Evolutionary conservation across 2,329 filamentous ascomycete genomes (phyloP), one percentile per base, ranked within the genome.

Genomic region (Cladophialophora carrionii): DNA sequence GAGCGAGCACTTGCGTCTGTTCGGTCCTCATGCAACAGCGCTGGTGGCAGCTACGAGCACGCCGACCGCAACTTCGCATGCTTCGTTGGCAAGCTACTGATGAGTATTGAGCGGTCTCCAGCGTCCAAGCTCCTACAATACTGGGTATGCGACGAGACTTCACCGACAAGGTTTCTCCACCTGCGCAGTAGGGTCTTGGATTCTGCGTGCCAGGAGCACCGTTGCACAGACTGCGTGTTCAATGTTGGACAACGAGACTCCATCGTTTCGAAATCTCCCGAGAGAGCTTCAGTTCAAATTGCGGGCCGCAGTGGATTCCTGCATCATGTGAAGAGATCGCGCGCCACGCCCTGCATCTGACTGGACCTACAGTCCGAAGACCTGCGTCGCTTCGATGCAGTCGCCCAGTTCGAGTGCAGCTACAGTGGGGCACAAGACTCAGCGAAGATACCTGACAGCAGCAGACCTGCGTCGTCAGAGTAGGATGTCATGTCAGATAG

Each of bases 261-360:
- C 29, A 7, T 52, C 14, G 57, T 60, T 60, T 26, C 43, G 48
- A 31, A 54, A 54, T 54, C 52, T 54, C 14, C 52, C 24, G 29
- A 54, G 29, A 22, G 52, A 31, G 52, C 52, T 32, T 31, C 29
- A 51, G 1, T 22, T 49, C 20, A 14, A 46, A 22, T 46, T 41
- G 57, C 57, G 43, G 43, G 3, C 31, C 57, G 46, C 22, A 22
- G 57, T 60, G 57, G 57, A 48, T 53, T 49, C 34, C 43, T 61
- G 48, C 32, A 53, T 61, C 57, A 52, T 43, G 57, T 43, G 51
- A 55, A 61, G 37, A 55, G 51, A 54, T 61, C 51, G 55, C 59
- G 24, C 46, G 57, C 26, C 24, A 31, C 17, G 7, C 46, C 22
- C 31, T 43, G 46, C 31, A 20, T 31, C 32, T 60, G 48, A 53